Evolutionary conservation across 495 filamentous ascomycete species (phyloP).

Genomic region (Acidiella bohemica): DNA sequence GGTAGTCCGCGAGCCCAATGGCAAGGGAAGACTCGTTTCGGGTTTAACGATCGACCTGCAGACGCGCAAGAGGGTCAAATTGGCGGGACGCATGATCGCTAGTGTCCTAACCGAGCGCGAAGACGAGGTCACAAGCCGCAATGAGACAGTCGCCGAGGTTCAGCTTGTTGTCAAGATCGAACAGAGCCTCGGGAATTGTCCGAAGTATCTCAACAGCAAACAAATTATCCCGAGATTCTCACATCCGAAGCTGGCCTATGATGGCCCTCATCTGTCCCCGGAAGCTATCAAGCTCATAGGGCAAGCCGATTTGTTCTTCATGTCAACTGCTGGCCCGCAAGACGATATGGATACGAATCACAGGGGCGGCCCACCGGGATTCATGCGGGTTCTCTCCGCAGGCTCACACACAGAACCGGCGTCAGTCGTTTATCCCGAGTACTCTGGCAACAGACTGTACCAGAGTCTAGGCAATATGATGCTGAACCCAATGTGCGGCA

Average conservation of each 20-base stretch:
- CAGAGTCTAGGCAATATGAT: slow-evolving; percentile 66
- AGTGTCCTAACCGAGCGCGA: slow-evolving; percentile 34
- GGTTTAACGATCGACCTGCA: slow-evolving; percentile 56
- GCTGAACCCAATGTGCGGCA: slow-evolving; percentile 48
- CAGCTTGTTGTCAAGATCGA: slow-evolving; percentile 54
- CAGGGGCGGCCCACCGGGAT: slow-evolving; percentile 61
- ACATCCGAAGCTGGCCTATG: slow-evolving; percentile 38
- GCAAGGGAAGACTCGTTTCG: slow-evolving; percentile 36
- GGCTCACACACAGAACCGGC: slow-evolving; percentile 30
- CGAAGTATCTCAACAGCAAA: slow-evolving; percentile 71
- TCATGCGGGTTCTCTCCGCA: slow-evolving; percentile 48
- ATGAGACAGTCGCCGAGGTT: slow-evolving; percentile 33
- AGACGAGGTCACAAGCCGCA: slow-evolving; percentile 22
- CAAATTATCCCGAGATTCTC: slow-evolving; percentile 42
- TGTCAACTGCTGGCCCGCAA: slow-evolving; percentile 48
- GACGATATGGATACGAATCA: slow-evolving; percentile 75
- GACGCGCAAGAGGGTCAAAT: slow-evolving; percentile 50
- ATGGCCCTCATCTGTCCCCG: slow-evolving; percentile 29
- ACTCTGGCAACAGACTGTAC: slow-evolving; percentile 68
- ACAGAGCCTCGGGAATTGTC: slow-evolving; percentile 49
- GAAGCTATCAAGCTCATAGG: slow-evolving; percentile 45
- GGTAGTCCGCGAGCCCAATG: slow-evolving; percentile 28
- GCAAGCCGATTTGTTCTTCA: slow-evolving; percentile 63
- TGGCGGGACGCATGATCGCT: slow-evolving; percentile 49
- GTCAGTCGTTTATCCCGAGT: slow-evolving; percentile 56